These are phyloP conservation scores for Fusarium paranaense DNA, from an alignment of 2,329 filamentous ascomycete species.

Conservation along the genomic window DNA sequence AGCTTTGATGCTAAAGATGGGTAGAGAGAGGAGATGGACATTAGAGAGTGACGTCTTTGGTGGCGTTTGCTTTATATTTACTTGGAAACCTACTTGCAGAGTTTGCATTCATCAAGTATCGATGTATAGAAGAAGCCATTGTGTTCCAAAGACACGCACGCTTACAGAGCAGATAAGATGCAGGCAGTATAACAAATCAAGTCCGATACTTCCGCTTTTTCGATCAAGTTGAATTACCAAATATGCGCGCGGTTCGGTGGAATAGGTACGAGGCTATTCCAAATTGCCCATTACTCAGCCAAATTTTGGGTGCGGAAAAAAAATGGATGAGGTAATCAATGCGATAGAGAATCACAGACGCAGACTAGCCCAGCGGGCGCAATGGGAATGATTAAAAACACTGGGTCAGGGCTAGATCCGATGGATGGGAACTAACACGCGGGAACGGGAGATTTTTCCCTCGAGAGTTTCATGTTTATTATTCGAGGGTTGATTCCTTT, in stretches of 20 bases:
- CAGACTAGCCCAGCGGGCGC: background rate
- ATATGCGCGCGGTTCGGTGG: background rate
- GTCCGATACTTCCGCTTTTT: background rate
- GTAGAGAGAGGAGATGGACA: background rate
- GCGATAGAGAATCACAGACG: background rate
- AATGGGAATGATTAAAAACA: background rate
- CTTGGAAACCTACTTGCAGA: slow-evolving; percentile 1
- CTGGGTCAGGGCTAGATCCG: background rate
- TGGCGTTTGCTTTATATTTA: background rate
- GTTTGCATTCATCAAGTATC: background rate
- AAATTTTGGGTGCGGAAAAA: background rate
- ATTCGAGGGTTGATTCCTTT: background rate
- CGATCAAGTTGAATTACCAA: background rate
- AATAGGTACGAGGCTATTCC: background rate
- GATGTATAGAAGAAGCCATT: background rate
- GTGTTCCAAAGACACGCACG: background rate
- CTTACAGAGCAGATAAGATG: background rate
- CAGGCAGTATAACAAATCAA: background rate
- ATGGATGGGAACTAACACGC: background rate
- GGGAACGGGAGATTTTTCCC: background rate
- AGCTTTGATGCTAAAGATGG: background rate
- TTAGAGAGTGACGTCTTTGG: background rate
- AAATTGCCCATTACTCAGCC: background rate
- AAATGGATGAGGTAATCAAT: background rate
- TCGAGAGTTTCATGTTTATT: background rate